phyloP scores from a whole-genome alignment of 2,329 filamentous ascomycete species.

The Pseudocercospora eumusae region DNA sequence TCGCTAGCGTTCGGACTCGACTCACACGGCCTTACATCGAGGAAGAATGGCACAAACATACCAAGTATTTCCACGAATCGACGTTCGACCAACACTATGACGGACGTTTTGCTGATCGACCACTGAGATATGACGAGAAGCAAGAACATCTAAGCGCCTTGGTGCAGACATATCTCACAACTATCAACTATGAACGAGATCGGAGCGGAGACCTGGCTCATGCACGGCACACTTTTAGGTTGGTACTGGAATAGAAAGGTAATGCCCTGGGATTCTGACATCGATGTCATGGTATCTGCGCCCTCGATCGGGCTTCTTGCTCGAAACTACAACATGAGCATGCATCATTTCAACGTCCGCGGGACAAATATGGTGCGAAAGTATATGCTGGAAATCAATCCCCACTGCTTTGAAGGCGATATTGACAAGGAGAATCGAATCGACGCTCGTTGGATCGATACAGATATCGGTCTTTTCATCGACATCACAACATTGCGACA shows the following conservation, averaged over 20 bases:
- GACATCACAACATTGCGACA: constrained; percentile 61
- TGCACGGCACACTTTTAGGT: constrained; percentile 62
- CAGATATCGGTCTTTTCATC: constrained; percentile 60
- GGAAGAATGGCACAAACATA: constrained; percentile 41
- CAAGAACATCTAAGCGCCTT: constrained; percentile 53
- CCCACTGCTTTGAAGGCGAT: constrained; percentile 52
- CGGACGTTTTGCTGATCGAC: constrained; percentile 54
- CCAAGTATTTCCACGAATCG: constrained; percentile 56
- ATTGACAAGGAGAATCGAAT: constrained; percentile 58
- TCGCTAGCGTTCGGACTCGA: constrained; percentile 48
- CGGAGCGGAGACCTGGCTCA: constrained; percentile 62
- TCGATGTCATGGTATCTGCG: constrained; percentile 62
- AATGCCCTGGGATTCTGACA: constrained; percentile 63
- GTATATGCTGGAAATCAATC: constrained; percentile 63
- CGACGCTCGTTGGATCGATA: constrained; percentile 64
- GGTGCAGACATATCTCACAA: constrained; percentile 57
- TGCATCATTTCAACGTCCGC: constrained; percentile 48
- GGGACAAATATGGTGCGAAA: constrained; percentile 25
- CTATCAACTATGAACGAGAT: constrained; percentile 61
- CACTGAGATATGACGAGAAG: constrained; percentile 52
- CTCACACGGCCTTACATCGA: constrained; percentile 34
- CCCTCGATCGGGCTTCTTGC: constrained; percentile 58
- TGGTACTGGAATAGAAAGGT: constrained; percentile 66
- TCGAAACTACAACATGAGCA: constrained; percentile 63
- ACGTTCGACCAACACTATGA: constrained; percentile 60